Evolutionary conservation across 208 protist species (phyloP), one percentile per base, ranked within the genome.

Genomic region (Trypanosomatidae sp.): DNA sequence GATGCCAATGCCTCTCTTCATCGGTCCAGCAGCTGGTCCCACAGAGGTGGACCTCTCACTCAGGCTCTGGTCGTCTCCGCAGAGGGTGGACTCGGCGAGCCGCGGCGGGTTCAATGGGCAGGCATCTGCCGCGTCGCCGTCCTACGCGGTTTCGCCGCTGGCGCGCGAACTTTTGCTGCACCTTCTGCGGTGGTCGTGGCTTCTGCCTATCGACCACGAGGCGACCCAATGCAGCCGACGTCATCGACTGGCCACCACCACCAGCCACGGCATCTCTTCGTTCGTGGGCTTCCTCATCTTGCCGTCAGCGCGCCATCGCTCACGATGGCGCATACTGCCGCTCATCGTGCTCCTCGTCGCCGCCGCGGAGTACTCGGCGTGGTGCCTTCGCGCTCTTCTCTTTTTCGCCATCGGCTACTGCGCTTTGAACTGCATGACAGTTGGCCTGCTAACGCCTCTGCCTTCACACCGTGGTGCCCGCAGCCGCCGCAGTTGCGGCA

Each of bases 161-260:
- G 77, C 88, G 19, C 81, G 88, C 6, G 83, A 85, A 22, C 50
- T 93, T 13, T 64, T 93, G 50, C 68, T 93, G 46, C 77, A 80
- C 49, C 71, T 90, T 0, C 68, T 66, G 7, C 81, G 81, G 53
- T 93, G 85, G 83, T 82, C 78, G n/a, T 93, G 85, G 85, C 47
- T 93, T 19, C 68, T 86, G 62, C 88, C 85, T 6, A 67, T 88
- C 46, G 74, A 88, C 78, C 88, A 86, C 76, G 76, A 49, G 28
- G 64, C 64, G 25, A 68, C 25, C 46, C 64, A 28, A 28, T 15
- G 44, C 25, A 68, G 64, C 44, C 28, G 64, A 25, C 64, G 46
- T 55, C 64, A 52, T 55, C 41, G 64, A 2, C 64, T 17, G 41
- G 64, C 43, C 28, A 17, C 44, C 13, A 50, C 64, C 46, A 50